A percentile compares a stretch with the other conserved stretches of the same genome.
These are phyloP conservation scores for Stephanocyclus meneghinianus DNA, from an alignment of 352 stramenopile species.

Conservation along the genomic window DNA sequence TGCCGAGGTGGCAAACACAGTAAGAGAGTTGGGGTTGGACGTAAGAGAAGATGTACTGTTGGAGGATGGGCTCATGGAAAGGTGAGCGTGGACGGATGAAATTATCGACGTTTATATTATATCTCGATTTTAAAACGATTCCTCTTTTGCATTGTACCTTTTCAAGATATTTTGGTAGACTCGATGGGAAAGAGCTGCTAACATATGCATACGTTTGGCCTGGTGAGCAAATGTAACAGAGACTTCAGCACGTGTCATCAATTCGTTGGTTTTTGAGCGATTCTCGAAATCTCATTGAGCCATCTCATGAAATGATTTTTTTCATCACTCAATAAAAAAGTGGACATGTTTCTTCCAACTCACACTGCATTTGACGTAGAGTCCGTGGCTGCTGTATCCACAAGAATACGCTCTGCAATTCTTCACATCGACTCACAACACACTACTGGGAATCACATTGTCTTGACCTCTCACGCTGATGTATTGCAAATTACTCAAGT, in stretches of 20 bases:
- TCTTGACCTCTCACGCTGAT: slow-evolving; percentile 81
- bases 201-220: slow-evolving; percentile 83
- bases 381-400: slow-evolving; percentile 77
- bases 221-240: neutral
- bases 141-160: neutral
- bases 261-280: neutral
- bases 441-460: slow-evolving; percentile 53
- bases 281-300: neutral
- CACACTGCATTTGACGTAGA: slow-evolving; percentile 78
- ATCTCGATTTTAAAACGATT: neutral
- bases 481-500: slow-evolving; percentile 78
- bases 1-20: slow-evolving; percentile 35
- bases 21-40: slow-evolving; percentile 46
- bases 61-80: slow-evolving; percentile 75
- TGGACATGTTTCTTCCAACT: slow-evolving; percentile 71
- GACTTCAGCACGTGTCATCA: neutral
- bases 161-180: slow-evolving; percentile 68
- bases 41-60: slow-evolving; percentile 58
- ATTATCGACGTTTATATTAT: neutral
- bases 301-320: neutral
- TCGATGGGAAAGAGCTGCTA: slow-evolving; percentile 69
- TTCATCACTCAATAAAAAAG: neutral
- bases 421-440: slow-evolving; percentile 59
- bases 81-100: neutral
- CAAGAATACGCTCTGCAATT: slow-evolving; percentile 59